Evolutionary conservation across 139 green algal genomes (phyloP), one percentile per base, ranked within the genome.

Genomic region (Chlorella sp.): DNA sequence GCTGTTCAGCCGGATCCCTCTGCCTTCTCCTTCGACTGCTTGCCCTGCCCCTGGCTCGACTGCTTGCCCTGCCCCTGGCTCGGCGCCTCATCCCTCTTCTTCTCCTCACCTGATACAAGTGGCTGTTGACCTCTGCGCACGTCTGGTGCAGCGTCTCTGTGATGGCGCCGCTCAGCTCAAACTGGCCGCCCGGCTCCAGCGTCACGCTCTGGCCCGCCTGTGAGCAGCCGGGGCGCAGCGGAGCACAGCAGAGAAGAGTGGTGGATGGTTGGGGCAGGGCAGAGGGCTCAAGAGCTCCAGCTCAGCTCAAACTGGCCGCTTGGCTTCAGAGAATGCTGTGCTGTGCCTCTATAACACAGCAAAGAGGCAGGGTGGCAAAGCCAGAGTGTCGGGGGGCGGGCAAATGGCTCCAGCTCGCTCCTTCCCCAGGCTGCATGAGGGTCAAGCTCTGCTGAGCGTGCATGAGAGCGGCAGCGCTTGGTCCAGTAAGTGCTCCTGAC

Each of bases 221-320:
- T 84, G 92, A 93, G n/a, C 95, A 18, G 34, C n/a, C 48, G 1
- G 68, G 19, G 60, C 15, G 15, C 14, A 18, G 60, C 18, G 14
- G 60, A 68, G 60, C 15, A 18, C 24, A 77, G 69, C 11, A 19
- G 37, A 11, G 28, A 11, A 77, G 64, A 14, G 64, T 14, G 64
- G 21, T 71, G 21, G 16, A 16, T 71, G 64, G 21, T 28, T 26
- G 64, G 21, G 22, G 64, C 64, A 71, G 64, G 64, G 64, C 64
- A 26, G 24, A 28, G 19, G 4, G 64, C 21, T 71, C 21, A 71
- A 71, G 64, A 71, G 22, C 21, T 26, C 2, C 64, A 71, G 71
- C 92, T 97, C 40, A 99, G 95, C 93, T 99, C 98, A 92, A 99
- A 99, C 91, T 99, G 98, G 57, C 98, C 98, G 36, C 97, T 97